Conservation (phyloP, 176 grass and related monocot species). For the Aegilops umbellulata region DNA sequence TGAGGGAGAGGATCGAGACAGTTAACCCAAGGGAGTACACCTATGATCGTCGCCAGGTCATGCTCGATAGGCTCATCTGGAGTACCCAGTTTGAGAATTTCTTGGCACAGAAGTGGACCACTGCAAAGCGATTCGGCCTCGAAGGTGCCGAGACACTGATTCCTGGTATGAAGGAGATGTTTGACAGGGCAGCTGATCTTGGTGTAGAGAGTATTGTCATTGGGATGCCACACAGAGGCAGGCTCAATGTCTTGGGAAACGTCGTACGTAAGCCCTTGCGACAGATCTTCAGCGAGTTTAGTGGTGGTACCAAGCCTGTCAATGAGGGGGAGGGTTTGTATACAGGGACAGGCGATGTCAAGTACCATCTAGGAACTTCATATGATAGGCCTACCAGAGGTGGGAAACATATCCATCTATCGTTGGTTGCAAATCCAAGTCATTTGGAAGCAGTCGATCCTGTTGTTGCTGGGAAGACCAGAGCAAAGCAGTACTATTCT, state of each 20-base stretch:
- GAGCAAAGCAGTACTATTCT: slow-evolving; percentile 92
- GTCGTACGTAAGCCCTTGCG: slow-evolving; percentile 89
- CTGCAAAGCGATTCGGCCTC: slow-evolving; percentile 82
- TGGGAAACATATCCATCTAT: slow-evolving; percentile 89
- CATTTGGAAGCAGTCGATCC: slow-evolving; percentile 96
- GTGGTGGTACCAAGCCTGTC: slow-evolving; percentile 85
- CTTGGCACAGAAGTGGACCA: slow-evolving; percentile 86
- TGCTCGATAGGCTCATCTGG: slow-evolving; percentile 96
- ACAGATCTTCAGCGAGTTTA: slow-evolving; percentile 97
- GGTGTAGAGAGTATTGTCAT: slow-evolving; percentile 95
- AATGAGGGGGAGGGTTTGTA: slow-evolving; percentile 82
- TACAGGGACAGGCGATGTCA: slow-evolving; percentile 96
- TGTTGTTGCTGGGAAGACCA: slow-evolving; percentile 89
- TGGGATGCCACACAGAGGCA: slow-evolving; percentile 98
- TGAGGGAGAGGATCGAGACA: slow-evolving; percentile 89
- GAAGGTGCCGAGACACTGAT: slow-evolving; percentile 91
- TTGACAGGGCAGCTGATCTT: slow-evolving; percentile 78
- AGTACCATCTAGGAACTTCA: slow-evolving; percentile 95
- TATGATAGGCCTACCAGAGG: slow-evolving; percentile 93
- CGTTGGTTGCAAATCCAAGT: slow-evolving; percentile 89
- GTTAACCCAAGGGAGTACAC: slow-evolving; percentile 54
- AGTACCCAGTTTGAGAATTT: slow-evolving; percentile 97
- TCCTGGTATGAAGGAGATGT: slow-evolving; percentile 99
- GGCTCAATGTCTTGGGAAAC: slow-evolving; percentile 89
- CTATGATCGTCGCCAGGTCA: slow-evolving; percentile 69